These are phyloP conservation scores for Chlamydomonas schloesseri DNA, from an alignment of 139 green algal species.

Conservation along the genomic window DNA sequence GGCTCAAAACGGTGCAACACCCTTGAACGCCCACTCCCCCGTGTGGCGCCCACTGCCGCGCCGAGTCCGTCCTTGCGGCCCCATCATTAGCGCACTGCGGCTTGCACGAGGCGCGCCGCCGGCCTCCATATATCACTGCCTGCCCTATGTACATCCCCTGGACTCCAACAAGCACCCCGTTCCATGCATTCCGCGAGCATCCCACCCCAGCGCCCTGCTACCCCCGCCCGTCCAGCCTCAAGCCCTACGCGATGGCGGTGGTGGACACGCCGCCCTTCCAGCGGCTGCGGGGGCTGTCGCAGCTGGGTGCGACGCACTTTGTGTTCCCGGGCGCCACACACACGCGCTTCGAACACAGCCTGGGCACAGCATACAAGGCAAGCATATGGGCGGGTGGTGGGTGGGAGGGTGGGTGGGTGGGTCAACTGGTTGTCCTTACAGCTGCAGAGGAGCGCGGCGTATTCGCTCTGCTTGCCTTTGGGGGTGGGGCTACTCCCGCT, in stretches of 20 bases:
- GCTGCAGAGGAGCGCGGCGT: background rate
- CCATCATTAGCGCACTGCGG: no score
- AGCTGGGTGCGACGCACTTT: constrained; percentile 76
- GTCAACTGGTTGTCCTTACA: background rate
- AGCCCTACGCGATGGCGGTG: constrained; percentile 45
- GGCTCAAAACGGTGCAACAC: no score
- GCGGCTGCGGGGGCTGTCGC: constrained; percentile 83
- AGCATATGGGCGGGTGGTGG: background rate
- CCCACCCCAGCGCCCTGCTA: no score
- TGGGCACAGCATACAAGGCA: constrained; percentile 81
- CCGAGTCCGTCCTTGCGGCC: no score
- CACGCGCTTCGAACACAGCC: constrained; percentile 88
- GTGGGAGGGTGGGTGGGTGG: background rate
- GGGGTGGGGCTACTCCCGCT: no score
- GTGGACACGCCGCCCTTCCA: constrained; percentile 92
- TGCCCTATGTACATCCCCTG: no score
- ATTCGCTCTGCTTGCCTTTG: background rate
- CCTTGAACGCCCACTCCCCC: no score
- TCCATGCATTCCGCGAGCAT: no score
- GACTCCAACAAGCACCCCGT: no score
- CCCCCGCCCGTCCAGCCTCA: background rate
- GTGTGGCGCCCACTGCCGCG: no score
- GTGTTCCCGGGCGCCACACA: constrained; percentile 87
- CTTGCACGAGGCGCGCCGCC: no score
- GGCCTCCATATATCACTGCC: no score